phyloP scores from a whole-genome alignment of 2,329 filamentous ascomycete species.

The Aspergillus cejpii region DNA sequence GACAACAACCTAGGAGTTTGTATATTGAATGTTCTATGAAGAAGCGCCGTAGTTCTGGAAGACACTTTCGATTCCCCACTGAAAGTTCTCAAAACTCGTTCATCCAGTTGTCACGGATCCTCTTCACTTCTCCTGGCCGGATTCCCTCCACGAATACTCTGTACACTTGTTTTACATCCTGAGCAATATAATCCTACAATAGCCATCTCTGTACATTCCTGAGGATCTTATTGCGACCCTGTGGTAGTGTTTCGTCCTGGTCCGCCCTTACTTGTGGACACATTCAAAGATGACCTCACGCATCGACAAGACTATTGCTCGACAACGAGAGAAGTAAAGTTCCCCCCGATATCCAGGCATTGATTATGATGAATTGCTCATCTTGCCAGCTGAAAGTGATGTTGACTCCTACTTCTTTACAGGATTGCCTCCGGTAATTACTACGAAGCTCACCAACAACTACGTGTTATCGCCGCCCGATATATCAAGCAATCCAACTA shows the following conservation, averaged over 20 bases:
- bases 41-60: slow-evolving; percentile 7
- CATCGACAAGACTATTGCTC: slow-evolving; percentile 64
- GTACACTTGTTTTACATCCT: not conserved
- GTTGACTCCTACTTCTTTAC: slow-evolving; percentile 16
- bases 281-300: slow-evolving; percentile 35
- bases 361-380: too few relatives aligned
- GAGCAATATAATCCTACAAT: not conserved
- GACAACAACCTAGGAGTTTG: too few relatives aligned
- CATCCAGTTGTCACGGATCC: slow-evolving; percentile 1
- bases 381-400: not conserved
- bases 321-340: slow-evolving; percentile 69
- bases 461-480: slow-evolving; percentile 86
- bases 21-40: not conserved
- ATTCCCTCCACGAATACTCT: not conserved
- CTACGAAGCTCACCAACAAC: slow-evolving; percentile 98
- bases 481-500: slow-evolving; percentile 87
- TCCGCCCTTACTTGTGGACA: slow-evolving; percentile 1
- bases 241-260: not conserved
- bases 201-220: not conserved
- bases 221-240: not conserved
- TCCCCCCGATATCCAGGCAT: not conserved
- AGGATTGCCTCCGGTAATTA: slow-evolving; percentile 86
- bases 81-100: slow-evolving; percentile 9
- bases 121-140: not conserved
- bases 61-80: slow-evolving; percentile 11